Conservation (phyloP, 176 grass and related monocot species). For the Lolium rigidum region DNA sequence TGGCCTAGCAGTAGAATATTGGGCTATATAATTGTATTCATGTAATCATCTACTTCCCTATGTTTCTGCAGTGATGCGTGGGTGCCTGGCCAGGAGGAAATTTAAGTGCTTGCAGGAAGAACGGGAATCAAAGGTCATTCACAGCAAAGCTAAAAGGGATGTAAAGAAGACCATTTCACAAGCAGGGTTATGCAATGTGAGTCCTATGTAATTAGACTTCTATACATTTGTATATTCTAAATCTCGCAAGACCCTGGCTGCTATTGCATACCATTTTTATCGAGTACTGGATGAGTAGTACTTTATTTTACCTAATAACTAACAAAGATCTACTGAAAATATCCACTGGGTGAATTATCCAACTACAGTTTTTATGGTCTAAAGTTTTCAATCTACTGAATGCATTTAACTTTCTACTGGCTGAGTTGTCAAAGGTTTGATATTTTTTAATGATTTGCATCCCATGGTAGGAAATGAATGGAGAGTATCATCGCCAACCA, state of each 20-base stretch:
- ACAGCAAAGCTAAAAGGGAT: conserved; percentile 36
- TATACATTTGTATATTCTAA: not conserved
- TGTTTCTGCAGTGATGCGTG: conserved; percentile 71
- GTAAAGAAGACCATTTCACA: conserved; percentile 39
- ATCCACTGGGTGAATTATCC: conserved; percentile 25
- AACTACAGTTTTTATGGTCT: not conserved
- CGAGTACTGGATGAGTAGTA: not conserved
- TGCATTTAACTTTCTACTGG: conserved; percentile 18
- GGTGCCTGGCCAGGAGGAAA: conserved; percentile 72
- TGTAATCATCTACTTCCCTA: conserved; percentile 42
- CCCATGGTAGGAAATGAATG: conserved; percentile 56
- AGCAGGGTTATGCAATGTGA: conserved; percentile 45
- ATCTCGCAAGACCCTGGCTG: conserved; percentile 2
- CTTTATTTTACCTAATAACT: not conserved
- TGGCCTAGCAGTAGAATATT: conserved; percentile 26
- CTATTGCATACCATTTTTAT: conserved; percentile 24
- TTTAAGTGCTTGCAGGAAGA: conserved; percentile 55
- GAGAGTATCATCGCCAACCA: conserved; percentile 53
- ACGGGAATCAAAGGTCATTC: conserved; percentile 37
- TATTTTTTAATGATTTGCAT: conserved; percentile 34
- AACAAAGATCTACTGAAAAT: conserved; percentile 11
- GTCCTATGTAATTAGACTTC: conserved; percentile 26
- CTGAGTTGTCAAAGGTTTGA: not conserved
- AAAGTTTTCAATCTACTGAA: conserved; percentile 32
- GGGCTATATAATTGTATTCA: conserved; percentile 19